These are phyloP conservation scores for Aspergillus cejpii DNA, from an alignment of 2,329 filamentous ascomycete genomes.

Conservation along the genomic window DNA sequence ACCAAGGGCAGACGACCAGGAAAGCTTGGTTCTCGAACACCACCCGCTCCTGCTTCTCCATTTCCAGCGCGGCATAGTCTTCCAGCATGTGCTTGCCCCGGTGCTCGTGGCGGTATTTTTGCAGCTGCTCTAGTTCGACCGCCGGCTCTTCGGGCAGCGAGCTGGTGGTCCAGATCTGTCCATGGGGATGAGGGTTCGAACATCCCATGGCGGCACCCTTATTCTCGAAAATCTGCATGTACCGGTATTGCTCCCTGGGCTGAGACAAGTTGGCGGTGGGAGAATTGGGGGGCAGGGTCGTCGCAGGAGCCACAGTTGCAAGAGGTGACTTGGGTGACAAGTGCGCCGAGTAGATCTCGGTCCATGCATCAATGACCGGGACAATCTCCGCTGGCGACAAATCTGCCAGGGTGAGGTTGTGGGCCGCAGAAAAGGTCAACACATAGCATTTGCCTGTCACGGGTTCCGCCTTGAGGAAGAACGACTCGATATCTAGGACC, in stretches of 20 bases:
- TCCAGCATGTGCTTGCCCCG: conserved; percentile 67
- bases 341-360: conserved; percentile 77
- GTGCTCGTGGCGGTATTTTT: conserved; percentile 68
- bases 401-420: conserved; percentile 89
- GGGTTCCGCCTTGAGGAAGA: conserved; percentile 72
- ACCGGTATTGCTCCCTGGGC: conserved; percentile 73
- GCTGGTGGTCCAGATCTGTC: conserved; percentile 93
- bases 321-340: conserved; percentile 66
- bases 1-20: conserved; percentile 89
- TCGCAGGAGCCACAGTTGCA: conserved; percentile 41
- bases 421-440: conserved; percentile 83
- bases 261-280: conserved; percentile 41
- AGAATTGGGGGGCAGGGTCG: conserved; percentile 44
- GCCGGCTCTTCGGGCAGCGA: conserved; percentile 82
- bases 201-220: conserved; percentile 97
- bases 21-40: conserved; percentile 84
- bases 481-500: conserved; percentile 59
- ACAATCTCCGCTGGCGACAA: conserved; percentile 70
- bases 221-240: conserved; percentile 99
- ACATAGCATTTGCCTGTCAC: conserved; percentile 97
- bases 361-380: conserved; percentile 84
- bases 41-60: conserved; percentile 72
- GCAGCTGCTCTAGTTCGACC: conserved; percentile 69
- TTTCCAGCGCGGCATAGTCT: conserved; percentile 81
- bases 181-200: conserved; percentile 96